A percentile compares a stretch with the other conserved stretches of the same genome.
Conservation (phyloP, 176 grass and related monocot species). For the Guadua angustifolia region DNA sequence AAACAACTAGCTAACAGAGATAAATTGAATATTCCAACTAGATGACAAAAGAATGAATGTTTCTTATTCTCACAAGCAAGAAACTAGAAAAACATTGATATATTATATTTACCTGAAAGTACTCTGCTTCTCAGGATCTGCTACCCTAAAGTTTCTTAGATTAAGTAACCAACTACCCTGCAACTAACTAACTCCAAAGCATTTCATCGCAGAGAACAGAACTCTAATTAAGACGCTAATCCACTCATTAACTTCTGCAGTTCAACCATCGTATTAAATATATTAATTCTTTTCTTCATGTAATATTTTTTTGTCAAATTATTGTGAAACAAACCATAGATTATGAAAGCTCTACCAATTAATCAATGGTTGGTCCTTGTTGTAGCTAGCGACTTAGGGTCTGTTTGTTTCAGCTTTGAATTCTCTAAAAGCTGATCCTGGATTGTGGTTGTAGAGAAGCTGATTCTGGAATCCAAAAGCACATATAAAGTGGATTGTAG, state of each 20-base stretch:
- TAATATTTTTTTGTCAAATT: not conserved
- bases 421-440: too few relatives aligned
- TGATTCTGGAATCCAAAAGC: too few relatives aligned
- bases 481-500: too few relatives aligned
- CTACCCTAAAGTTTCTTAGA: not conserved
- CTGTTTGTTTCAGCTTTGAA: too few relatives aligned
- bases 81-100: not conserved
- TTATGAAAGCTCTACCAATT: not conserved
- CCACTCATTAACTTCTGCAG: constrained; percentile 10
- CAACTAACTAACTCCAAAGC: constrained; percentile 17
- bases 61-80: not conserved
- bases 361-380: not conserved
- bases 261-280: not conserved
- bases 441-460: too few relatives aligned
- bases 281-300: not conserved
- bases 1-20: not conserved
- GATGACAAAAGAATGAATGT: constrained; percentile 10
- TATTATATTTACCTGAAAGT: not conserved
- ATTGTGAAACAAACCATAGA: not conserved
- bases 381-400: not conserved
- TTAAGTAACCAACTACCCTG: not conserved
- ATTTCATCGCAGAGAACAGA: not conserved
- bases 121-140: not conserved
- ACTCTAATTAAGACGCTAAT: not conserved
- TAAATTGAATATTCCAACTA: constrained; percentile 14